A percentile compares a stretch with the other conserved stretches of the same genome.
These are phyloP conservation scores for Helotiales sp. DNA, from an alignment of 2,329 filamentous ascomycete species.

Conservation along the genomic window DNA sequence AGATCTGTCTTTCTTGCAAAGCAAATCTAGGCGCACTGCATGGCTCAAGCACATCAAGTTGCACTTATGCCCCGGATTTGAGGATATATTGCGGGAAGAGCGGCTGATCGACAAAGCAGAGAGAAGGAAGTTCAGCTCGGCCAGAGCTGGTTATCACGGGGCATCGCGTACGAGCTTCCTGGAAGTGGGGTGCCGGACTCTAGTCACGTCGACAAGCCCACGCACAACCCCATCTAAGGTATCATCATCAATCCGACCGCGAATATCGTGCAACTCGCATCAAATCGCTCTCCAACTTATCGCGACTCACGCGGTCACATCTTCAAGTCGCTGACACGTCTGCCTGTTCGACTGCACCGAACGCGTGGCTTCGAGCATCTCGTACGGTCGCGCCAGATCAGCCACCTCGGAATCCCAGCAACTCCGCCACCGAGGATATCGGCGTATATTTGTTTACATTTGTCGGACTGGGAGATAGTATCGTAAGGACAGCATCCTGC, in stretches of 20 bases:
- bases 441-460: neutral
- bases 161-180: neutral
- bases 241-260: neutral
- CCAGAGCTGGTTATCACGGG: neutral
- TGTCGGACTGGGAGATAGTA: neutral
- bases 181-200: constrained; percentile 4
- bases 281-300: neutral
- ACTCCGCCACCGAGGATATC: constrained; percentile 10
- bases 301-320: constrained; percentile 3
- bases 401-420: constrained; percentile 8
- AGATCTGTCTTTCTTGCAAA: too few relatives aligned
- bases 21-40: too few relatives aligned
- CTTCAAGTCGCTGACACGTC: constrained; percentile 13
- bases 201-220: neutral
- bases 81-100: neutral
- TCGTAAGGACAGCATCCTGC: neutral
- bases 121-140: neutral
- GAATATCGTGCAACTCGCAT: constrained; percentile 1
- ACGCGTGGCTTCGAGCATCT: constrained; percentile 18
- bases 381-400: constrained; percentile 11
- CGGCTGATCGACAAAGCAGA: neutral
- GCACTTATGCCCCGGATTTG: neutral
- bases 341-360: constrained; percentile 6
- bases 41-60: neutral
- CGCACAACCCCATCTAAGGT: neutral